Evolutionary conservation across 1,284 basidiomycete species (phyloP).

Genomic region (Ustilago crameri): DNA sequence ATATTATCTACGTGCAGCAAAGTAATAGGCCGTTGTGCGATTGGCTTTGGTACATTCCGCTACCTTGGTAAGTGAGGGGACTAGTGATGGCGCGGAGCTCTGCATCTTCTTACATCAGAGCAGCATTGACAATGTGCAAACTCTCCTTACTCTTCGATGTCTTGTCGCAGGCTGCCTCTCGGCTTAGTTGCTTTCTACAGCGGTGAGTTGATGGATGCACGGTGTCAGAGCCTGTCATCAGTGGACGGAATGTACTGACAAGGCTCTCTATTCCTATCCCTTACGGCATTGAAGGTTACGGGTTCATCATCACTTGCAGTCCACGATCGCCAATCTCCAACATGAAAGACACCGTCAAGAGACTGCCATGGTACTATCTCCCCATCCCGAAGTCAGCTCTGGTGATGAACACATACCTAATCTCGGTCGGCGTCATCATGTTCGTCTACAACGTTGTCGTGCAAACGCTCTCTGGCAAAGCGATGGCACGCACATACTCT

Average conservation of each 20-base stretch:
- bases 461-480: background rate
- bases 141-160: too few species aligned
- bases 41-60: slow-evolving; percentile 21
- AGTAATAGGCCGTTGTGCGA: slow-evolving; percentile 1
- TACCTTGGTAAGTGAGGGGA: slow-evolving; percentile 14
- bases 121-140: too few species aligned
- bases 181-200: slow-evolving; percentile 9
- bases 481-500: background rate
- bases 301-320: slow-evolving; percentile 31
- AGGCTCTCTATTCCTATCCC: background rate
- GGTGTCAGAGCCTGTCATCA: background rate
- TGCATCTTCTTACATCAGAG: background rate
- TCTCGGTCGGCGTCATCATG: slow-evolving; percentile 16
- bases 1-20: slow-evolving; percentile 7
- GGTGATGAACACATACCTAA: slow-evolving; percentile 19
- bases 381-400: slow-evolving; percentile 24
- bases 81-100: background rate
- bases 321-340: slow-evolving; percentile 26
- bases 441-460: slow-evolving; percentile 7
- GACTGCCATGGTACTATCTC: slow-evolving; percentile 13
- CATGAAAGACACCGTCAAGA: slow-evolving; percentile 1
- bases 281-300: slow-evolving; percentile 4
- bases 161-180: slow-evolving; percentile 6
- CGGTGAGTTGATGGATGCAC: background rate
- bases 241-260: background rate